A percentile compares a stretch with the other conserved stretches of the same genome.
phyloP scores from a whole-genome alignment of 768 basidiomycete species.

The Termitomyces sp. region DNA sequence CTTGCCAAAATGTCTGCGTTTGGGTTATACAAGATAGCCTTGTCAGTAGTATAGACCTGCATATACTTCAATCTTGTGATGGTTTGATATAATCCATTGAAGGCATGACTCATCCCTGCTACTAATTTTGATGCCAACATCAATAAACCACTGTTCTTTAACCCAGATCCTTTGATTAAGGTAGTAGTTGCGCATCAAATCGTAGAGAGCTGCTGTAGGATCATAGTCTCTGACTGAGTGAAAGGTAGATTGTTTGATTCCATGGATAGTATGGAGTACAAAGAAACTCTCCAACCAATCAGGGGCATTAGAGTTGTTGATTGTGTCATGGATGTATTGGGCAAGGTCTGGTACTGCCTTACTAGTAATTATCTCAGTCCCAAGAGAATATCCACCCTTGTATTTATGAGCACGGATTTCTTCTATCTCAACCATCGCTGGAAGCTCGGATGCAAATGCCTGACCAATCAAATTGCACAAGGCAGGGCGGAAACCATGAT shows the following conservation, averaged over 20 bases:
- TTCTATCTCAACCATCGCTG: not conserved
- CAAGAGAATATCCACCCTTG: not conserved
- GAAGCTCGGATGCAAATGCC: not conserved
- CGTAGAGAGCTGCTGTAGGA: not conserved
- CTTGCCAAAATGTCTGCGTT: slow-evolving; percentile 5
- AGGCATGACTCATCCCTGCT: slow-evolving; percentile 7
- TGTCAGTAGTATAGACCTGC: slow-evolving; percentile 16
- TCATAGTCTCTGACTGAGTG: not conserved
- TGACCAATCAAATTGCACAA: not conserved
- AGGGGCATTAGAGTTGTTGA: not conserved
- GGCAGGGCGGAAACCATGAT: not conserved
- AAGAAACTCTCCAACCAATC: not conserved
- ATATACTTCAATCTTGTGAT: slow-evolving; percentile 9
- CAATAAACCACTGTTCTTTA: slow-evolving; percentile 14
- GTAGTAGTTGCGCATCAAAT: not conserved
- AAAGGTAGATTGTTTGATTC: not conserved
- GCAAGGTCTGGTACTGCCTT: not conserved
- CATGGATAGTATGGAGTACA: not conserved
- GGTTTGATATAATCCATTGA: slow-evolving; percentile 9
- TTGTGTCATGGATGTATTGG: not conserved
- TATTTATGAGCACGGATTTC: not conserved
- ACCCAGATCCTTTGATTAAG: not conserved
- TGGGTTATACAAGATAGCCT: slow-evolving; percentile 4
- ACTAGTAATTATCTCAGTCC: not conserved
- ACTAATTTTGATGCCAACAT: slow-evolving; percentile 17